Evolutionary conservation across 371 early-diverging fungal species (phyloP), one percentile per base, ranked within the genome.

Genomic region (Quaeritorhiza haematococci): DNA sequence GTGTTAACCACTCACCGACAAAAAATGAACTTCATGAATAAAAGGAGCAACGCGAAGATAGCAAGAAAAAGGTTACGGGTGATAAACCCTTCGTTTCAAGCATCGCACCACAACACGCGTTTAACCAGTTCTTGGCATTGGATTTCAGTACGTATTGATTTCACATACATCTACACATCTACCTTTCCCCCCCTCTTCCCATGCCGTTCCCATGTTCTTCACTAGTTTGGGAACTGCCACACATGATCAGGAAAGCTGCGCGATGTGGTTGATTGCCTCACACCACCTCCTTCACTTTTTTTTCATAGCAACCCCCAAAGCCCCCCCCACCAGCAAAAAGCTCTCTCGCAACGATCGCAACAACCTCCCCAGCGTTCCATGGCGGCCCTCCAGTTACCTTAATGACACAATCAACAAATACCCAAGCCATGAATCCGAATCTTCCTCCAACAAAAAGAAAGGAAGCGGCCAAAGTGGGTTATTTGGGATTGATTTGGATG

Each of bases 401-500:
- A 70, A 70, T 21, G 66, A 53, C 47, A 75, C 75, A 24, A 75
- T 75, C 59, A 75, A 75, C 56, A 68, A 62, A 33, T 75, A 75
- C 53, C 75, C 75, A 6, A 56, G 33, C 24, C 59, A 68, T 46
- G 75, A 75, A 48, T 48, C n/a, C n/a, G n/a, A n/a, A n/a, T n/a
- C n/a, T n/a, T n/a, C n/a, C 59, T 0, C 72, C 72, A n/a, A 50
- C 38, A 38, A 38, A 38, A 38, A 38, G 13, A 13, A 19, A 19
- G 38, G 19, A 38, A 38, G 13, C 38, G 19, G 38, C 13, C 19
- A n/a, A n/a, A n/a, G n/a, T n/a, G n/a, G n/a, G n/a, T n/a, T n/a
- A n/a, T n/a, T n/a, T n/a, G n/a, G n/a, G n/a, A n/a, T n/a, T n/a
- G n/a, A n/a, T n/a, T n/a, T n/a, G n/a, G n/a, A n/a, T n/a, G 51